Base-by-base conservation (phyloP, 2,329 filamentous ascomycete genomes). In the Fragosphaeria purpurea region DNA sequence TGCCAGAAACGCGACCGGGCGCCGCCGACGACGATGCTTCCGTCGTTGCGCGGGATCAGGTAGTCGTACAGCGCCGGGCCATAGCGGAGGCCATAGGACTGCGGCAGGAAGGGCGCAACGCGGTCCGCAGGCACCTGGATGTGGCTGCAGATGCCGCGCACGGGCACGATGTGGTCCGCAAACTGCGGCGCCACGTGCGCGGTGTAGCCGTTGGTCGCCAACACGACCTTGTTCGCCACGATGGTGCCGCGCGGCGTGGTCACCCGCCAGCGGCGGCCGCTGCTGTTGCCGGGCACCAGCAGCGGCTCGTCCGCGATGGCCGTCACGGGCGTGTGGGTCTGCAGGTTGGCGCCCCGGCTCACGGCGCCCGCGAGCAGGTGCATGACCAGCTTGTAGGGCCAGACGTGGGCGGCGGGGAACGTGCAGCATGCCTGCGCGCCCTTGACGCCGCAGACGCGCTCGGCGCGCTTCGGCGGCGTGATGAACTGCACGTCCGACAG, bases 21-120 rank as follows among this genome's bases (percentile, higher is more conserved):
- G 8, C 65, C 66, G 1, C 66, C 65, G 1, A 72, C 65, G 5
- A 73, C 56, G 45, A 72, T 64, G 41, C 68, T 69, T 0, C 70
- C 70, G 48, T 75, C 72, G 1, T 62, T 59, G 4, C 71, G 66
- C 10, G 67, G 67, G 44, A 72, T 70, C 8, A 72, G 61, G 45
- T 74, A 74, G 31, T 52, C 50, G 65, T 60, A 40, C 60, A 60
- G 5, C 56, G 48, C 5, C 42, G 45, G 1, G 46, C 47, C 8
- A 4, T 37, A 22, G 12, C 44, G 44, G 13, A 43, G 40, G 41
- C 50, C 48, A 46, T 47, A 52, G n/a, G 44, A n/a, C 33, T 46
- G 33, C 7, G 44, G 34, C 33, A 46, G 34, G 7, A 46, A 46
- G 5, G 44, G 41, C 7, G 41, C n/a, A n/a, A 5, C 13, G 41